These are phyloP conservation scores for Epichloe gansuensis DNA, from an alignment of 2,329 filamentous ascomycete species.

Conservation along the genomic window DNA sequence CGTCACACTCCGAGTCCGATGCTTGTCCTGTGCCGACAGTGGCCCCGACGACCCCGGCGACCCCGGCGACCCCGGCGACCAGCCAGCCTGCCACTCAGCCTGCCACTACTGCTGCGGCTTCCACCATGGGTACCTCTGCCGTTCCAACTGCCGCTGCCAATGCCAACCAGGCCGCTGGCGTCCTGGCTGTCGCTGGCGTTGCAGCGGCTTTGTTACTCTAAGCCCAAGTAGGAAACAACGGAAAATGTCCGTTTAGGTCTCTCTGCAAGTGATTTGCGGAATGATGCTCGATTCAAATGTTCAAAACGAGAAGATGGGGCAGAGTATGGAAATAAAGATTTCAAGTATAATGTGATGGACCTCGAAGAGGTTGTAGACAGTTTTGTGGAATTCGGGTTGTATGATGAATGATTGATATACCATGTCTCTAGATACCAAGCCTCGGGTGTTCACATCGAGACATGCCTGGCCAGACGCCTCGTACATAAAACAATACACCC, in stretches of 20 bases:
- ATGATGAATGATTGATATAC: neutral
- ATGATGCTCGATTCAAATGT: too few relatives aligned
- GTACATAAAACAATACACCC: neutral
- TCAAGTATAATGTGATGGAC: too few relatives aligned
- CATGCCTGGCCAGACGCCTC: neutral
- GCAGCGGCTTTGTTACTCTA: constrained; percentile 30
- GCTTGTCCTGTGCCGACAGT: neutral
- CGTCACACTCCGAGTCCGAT: neutral
- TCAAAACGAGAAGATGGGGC: too few relatives aligned
- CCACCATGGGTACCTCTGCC: constrained; percentile 1
- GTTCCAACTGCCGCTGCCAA: constrained; percentile 17
- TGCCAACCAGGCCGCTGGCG: constrained; percentile 20
- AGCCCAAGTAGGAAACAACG: constrained; percentile 2
- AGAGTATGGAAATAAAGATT: too few relatives aligned
- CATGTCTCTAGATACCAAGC: neutral
- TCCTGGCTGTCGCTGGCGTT: constrained; percentile 26
- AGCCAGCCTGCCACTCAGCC: constrained; percentile 5
- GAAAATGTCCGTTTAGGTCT: too few relatives aligned
- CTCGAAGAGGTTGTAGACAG: neutral
- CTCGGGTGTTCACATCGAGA: neutral
- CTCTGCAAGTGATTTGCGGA: too few relatives aligned
- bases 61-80: constrained; percentile 4
- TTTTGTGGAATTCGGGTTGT: neutral
- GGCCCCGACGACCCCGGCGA: constrained; percentile 4
- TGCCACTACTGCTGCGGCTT: neutral